A percentile compares a stretch with the other conserved stretches of the same genome.
These are phyloP conservation scores for Boechera divaricarpa DNA, from an alignment of 345 rosid species.

Conservation along the genomic window DNA sequence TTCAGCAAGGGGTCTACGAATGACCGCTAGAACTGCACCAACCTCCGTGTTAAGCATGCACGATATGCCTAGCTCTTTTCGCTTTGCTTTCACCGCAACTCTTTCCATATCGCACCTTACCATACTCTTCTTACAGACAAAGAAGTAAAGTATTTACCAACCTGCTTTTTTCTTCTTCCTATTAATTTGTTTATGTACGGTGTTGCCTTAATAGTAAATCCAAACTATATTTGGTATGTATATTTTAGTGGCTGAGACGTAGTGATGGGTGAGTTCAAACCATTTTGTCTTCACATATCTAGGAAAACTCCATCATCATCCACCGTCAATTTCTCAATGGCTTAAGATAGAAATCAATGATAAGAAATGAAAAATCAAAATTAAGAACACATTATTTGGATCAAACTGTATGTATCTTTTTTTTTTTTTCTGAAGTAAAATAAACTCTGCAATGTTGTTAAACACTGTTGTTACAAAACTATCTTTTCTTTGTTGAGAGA, in stretches of 20 bases:
- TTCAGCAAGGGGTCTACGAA: constrained; percentile 61
- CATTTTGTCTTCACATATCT: constrained; percentile 36
- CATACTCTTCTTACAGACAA: constrained; percentile 14
- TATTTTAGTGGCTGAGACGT: constrained; percentile 43
- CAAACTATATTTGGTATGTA: constrained; percentile 39
- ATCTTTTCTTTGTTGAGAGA: too few species aligned
- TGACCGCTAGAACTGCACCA: constrained; percentile 79
- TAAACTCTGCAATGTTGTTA: not conserved
- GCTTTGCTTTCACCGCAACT: constrained; percentile 38
- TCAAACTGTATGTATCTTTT: not conserved
- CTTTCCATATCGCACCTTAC: constrained; percentile 37
- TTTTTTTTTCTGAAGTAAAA: not conserved
- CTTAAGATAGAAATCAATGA: constrained; percentile 3
- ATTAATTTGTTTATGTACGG: constrained; percentile 27
- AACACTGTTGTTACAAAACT: not conserved
- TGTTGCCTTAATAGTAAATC: constrained; percentile 37
- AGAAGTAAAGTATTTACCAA: constrained; percentile 15
- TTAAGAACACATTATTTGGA: not conserved
- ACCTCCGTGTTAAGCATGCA: constrained; percentile 97
- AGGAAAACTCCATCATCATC: constrained; percentile 13
- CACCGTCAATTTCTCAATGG: constrained; percentile 28
- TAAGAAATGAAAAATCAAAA: not conserved
- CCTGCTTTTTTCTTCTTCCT: not conserved
- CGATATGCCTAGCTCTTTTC: constrained; percentile 71
- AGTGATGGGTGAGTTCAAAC: constrained; percentile 37